phyloP scores from a whole-genome alignment of 2,329 filamentous ascomycete species.

The Aphanocladium album region DNA sequence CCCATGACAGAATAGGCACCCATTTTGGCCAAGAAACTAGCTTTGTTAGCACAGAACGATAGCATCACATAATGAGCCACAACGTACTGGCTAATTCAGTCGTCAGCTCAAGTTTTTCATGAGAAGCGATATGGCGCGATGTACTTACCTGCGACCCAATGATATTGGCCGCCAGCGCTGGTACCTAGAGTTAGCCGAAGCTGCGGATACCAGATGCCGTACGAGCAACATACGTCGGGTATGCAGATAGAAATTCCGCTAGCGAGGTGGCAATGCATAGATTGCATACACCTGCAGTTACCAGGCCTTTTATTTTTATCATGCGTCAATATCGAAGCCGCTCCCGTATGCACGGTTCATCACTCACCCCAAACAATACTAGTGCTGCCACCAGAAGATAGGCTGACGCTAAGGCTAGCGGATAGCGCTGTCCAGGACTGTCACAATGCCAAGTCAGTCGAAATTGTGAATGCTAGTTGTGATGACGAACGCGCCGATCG shows the following conservation, averaged over 20 bases:
- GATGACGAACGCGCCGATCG: background rate
- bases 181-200: background rate
- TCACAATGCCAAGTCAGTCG: background rate
- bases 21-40: constrained; percentile 22
- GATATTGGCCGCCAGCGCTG: constrained; percentile 57
- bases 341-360: background rate
- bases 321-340: background rate
- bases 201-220: background rate
- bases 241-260: constrained; percentile 65
- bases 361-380: constrained; percentile 63
- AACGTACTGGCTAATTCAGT: constrained; percentile 10
- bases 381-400: constrained; percentile 63
- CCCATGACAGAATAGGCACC: constrained; percentile 26
- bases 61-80: background rate
- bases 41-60: background rate
- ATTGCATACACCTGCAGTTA: constrained; percentile 30
- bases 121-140: constrained; percentile 48
- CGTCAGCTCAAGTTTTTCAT: constrained; percentile 41
- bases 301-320: constrained; percentile 18
- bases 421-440: constrained; percentile 41
- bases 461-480: background rate
- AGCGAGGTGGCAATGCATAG: constrained; percentile 55
- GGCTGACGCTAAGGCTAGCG: constrained; percentile 38
- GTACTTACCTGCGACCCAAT: constrained; percentile 58
- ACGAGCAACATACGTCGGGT: constrained; percentile 33